Evolutionary conservation across 768 basidiomycete genomes (phyloP).

Genomic region (Dioszegia aurantiaca): DNA sequence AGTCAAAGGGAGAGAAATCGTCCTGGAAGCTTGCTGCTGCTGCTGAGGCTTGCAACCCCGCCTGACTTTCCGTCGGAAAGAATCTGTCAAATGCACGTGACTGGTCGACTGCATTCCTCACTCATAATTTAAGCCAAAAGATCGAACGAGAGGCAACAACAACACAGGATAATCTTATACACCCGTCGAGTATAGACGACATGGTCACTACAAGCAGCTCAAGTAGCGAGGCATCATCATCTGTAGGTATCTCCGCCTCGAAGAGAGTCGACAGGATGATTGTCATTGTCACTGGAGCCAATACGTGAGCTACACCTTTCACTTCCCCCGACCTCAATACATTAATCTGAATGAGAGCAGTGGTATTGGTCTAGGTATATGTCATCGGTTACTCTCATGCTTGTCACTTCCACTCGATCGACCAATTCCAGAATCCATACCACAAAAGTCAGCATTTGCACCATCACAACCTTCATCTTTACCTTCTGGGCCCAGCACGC

Average conservation of each 20-base stretch:
- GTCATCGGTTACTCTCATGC: constrained; percentile 45
- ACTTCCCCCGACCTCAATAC: background rate
- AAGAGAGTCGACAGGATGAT: constrained; percentile 35
- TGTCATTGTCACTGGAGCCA: constrained; percentile 52
- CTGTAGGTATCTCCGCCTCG: background rate
- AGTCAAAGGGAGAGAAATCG: background rate
- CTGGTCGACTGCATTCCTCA: background rate
- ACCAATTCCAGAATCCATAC: constrained; percentile 24
- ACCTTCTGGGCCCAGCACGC: background rate
- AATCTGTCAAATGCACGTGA: no score
- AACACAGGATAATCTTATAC: no score
- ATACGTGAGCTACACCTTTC: constrained; percentile 40
- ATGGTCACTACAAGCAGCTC: no score
- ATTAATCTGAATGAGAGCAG: constrained; percentile 18
- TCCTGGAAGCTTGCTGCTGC: no score
- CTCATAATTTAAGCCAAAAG: background rate
- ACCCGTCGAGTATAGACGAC: no score
- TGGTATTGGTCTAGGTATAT: constrained; percentile 51
- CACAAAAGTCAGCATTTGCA: constrained; percentile 27
- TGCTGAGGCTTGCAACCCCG: no score
- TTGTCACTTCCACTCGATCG: constrained; percentile 36
- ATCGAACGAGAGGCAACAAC: no score
- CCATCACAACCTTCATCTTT: constrained; percentile 5
- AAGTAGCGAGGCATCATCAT: no score
- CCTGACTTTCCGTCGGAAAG: background rate